phyloP scores from a whole-genome alignment of 2,329 filamentous ascomycete species.

The Trichoderma hamatum region DNA sequence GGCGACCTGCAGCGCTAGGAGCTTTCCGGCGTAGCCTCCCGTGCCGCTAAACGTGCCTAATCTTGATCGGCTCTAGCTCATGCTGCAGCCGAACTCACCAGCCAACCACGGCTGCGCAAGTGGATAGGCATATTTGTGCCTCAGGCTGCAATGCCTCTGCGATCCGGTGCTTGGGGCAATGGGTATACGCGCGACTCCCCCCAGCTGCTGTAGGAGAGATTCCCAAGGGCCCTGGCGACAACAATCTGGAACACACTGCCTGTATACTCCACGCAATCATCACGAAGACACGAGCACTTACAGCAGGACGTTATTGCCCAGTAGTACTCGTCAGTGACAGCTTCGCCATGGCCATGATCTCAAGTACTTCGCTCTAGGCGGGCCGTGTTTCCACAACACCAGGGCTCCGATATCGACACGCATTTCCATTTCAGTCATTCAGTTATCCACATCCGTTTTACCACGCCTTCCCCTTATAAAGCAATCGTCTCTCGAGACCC shows the following conservation, averaged over 20 bases:
- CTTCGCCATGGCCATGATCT: constrained; percentile 31
- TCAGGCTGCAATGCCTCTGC: constrained; percentile 12
- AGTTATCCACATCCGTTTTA: background rate
- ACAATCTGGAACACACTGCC: constrained; percentile 11
- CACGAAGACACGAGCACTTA: constrained; percentile 29
- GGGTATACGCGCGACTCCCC: constrained; percentile 26
- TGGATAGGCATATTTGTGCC: constrained; percentile 5
- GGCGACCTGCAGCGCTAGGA: background rate
- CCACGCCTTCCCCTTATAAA: constrained; percentile 1
- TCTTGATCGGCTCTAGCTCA: constrained; percentile 13
- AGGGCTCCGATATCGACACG: constrained; percentile 10
- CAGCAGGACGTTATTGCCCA: constrained; percentile 18
- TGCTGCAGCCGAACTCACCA: background rate
- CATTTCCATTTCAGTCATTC: background rate
- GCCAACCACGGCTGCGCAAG: background rate
- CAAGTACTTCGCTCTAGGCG: constrained; percentile 30
- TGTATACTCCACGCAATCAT: constrained; percentile 25
- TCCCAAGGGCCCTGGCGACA: constrained; percentile 17
- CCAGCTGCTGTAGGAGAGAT: constrained; percentile 1
- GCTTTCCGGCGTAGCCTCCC: background rate
- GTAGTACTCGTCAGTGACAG: constrained; percentile 18
- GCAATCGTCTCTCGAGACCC: background rate
- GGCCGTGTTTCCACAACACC: constrained; percentile 26
- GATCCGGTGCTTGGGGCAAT: constrained; percentile 22
- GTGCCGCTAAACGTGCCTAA: background rate